Base-by-base conservation (phyloP, 345 rosid genomes). In the Acer negundo region DNA sequence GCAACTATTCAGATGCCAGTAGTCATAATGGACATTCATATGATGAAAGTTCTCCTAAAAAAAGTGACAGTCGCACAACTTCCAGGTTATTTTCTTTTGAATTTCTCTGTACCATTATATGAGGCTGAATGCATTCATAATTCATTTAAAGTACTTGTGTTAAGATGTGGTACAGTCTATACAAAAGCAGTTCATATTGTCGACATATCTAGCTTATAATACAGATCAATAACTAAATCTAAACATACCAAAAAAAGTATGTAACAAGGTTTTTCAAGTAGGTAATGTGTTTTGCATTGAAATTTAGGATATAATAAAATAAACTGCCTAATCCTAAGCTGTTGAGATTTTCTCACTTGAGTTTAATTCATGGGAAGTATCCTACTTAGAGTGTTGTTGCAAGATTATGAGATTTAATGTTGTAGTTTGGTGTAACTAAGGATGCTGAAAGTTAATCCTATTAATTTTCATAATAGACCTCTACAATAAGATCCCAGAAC, bases 21-120 rank as follows among this genome's bases (percentile, higher is more conserved):
- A 79, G 78, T 47, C 87, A 84, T 81, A 79, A 80, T 51, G 87
- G 82, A 10, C 82, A 86, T 78, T 82, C 91, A 3, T 87, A 49
- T 70, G 81, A 85, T 23, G 86, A 85, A 61, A 85, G 74, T 74
- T 78, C 89, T 77, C 86, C 83, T 26, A 85, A 79, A 80, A 90
- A 92, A 73, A 77, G 80, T 81, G 85, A 73, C 79, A 74, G 85
- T 62, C 89, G 67, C 79, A 84, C 84, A 77, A 75, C 87, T 83
- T 87, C 97, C 56, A 90, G 98, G 99, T 96, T 82, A 71, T 78
- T 55, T 78, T 51, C 72, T 58, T 51, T 73, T 71, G 40, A 11
- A 40, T 20, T 58, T 22, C 31, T 22, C 4, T n/a, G 23, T n/a
- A 59, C 3, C 26, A 19, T 22, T 20, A 10, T 22, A 3, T 68